Conservation (phyloP, 495 filamentous ascomycete genomes). For the Xanthoparmelia taractica region DNA sequence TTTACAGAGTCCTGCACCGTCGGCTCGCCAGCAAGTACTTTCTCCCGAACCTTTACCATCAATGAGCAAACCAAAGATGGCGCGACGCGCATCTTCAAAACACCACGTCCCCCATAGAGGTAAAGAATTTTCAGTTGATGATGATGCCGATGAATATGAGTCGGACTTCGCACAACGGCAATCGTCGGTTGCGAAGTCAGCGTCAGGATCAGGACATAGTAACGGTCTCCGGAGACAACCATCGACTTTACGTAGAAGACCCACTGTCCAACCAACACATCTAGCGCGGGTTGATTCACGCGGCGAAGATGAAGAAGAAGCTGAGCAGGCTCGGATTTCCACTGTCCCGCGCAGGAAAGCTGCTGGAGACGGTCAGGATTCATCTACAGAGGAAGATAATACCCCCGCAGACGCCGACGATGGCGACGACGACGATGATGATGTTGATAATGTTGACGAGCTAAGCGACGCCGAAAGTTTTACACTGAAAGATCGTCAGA, state of each 20-base stretch:
- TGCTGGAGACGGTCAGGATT: slow-evolving; percentile 23
- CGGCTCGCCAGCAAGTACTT: slow-evolving; percentile 37
- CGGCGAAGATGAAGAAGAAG: slow-evolving; percentile 40
- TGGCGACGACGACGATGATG: slow-evolving; percentile 45
- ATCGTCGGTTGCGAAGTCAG: slow-evolving; percentile 22
- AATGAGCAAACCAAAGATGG: slow-evolving; percentile 50
- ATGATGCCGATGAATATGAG: slow-evolving; percentile 80
- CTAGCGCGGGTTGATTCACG: slow-evolving; percentile 54
- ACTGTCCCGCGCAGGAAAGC: not conserved
- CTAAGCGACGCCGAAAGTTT: slow-evolving; percentile 74
- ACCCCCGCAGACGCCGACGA: slow-evolving; percentile 34
- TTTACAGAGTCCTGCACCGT: slow-evolving; percentile 15
- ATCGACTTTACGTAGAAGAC: slow-evolving; percentile 66
- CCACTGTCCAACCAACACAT: slow-evolving; percentile 48
- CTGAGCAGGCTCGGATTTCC: slow-evolving; percentile 26
- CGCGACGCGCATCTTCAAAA: slow-evolving; percentile 67
- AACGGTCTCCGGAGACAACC: slow-evolving; percentile 38
- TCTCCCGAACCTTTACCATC: slow-evolving; percentile 49
- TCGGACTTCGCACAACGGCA: slow-evolving; percentile 37
- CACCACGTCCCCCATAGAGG: slow-evolving; percentile 66
- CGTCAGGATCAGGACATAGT: slow-evolving; percentile 22
- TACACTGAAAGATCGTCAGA: slow-evolving; percentile 80
- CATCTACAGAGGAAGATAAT: slow-evolving; percentile 31
- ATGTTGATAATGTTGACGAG: slow-evolving; percentile 52
- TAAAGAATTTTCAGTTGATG: slow-evolving; percentile 89